Evolutionary conservation across 2,329 filamentous ascomycete genomes (phyloP).

Genomic region (Ceratocystis colombiana): DNA sequence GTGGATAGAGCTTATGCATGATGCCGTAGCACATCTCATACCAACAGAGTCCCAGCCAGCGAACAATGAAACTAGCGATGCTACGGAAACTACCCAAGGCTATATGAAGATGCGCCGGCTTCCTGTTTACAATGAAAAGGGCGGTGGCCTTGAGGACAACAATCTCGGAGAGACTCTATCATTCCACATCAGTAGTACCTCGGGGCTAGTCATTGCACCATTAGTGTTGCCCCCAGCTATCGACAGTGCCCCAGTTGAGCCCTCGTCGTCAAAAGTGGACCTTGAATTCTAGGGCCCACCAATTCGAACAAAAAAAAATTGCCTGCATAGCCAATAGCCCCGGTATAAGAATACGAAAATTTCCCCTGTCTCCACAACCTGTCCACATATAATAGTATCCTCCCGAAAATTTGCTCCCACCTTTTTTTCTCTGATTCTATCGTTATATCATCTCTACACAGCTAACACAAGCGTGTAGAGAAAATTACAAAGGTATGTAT

Average conservation of each 20-base stretch:
- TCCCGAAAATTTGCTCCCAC: constrained; percentile 18
- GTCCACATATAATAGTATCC: background rate
- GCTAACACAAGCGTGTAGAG: constrained; percentile 25
- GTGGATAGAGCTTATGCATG: constrained; percentile 75
- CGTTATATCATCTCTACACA: constrained; percentile 21
- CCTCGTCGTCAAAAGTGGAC: constrained; percentile 32
- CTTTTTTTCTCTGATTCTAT: constrained; percentile 25
- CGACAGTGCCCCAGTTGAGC: constrained; percentile 40
- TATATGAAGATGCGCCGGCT: constrained; percentile 73
- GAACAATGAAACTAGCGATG: constrained; percentile 17
- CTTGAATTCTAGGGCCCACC: constrained; percentile 32
- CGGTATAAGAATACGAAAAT: constrained; percentile 17
- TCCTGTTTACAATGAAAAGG: constrained; percentile 78
- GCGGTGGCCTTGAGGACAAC: constrained; percentile 60
- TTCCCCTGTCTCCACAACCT: constrained; percentile 6
- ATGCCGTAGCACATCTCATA: constrained; percentile 71
- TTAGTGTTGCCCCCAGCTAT: constrained; percentile 83
- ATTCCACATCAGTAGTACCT: constrained; percentile 72
- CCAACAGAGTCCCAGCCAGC: constrained; percentile 23
- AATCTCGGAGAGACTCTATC: constrained; percentile 75
- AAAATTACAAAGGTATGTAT: constrained; percentile 11
- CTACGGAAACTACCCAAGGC: constrained; percentile 44
- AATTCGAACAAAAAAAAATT: constrained; percentile 2
- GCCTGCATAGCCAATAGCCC: background rate
- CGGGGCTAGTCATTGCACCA: constrained; percentile 73